Conservation (phyloP, 352 stramenopile species). For the Globisporangium paroecandrum region DNA sequence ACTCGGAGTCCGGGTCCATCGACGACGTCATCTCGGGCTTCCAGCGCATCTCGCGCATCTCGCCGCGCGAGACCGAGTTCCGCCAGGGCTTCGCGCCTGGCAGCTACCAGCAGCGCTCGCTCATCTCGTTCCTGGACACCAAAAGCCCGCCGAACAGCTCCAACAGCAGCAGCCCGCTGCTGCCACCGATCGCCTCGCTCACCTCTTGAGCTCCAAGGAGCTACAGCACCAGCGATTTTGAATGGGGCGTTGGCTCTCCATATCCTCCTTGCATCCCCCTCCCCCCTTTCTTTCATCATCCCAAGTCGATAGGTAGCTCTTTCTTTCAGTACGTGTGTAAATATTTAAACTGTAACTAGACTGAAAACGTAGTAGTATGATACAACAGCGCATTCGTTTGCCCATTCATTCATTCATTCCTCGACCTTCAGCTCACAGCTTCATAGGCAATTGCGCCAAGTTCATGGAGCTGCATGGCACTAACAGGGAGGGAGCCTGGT, state of each 20-base stretch:
- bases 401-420: background rate
- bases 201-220: conserved; percentile 6
- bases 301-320: background rate
- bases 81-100: background rate
- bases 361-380: conserved; percentile 7
- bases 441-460: background rate
- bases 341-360: conserved; percentile 14
- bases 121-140: conserved; percentile 14
- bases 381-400: background rate
- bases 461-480: background rate
- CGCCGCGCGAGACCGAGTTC: conserved; percentile 13
- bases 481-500: background rate
- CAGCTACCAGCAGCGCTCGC: conserved; percentile 3
- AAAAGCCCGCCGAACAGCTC: conserved; percentile 2
- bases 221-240: background rate
- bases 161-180: background rate
- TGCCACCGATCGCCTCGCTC: conserved; percentile 16
- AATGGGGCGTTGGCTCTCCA: background rate
- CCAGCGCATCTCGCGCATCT: conserved; percentile 19
- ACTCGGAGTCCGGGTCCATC: conserved; percentile 13
- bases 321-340: conserved; percentile 6
- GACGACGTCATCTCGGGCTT: conserved; percentile 19
- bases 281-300: background rate
- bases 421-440: background rate
- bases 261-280: background rate